Conservation (phyloP, 2,329 filamentous ascomycete genomes). For the Talaromyces piceae region DNA sequence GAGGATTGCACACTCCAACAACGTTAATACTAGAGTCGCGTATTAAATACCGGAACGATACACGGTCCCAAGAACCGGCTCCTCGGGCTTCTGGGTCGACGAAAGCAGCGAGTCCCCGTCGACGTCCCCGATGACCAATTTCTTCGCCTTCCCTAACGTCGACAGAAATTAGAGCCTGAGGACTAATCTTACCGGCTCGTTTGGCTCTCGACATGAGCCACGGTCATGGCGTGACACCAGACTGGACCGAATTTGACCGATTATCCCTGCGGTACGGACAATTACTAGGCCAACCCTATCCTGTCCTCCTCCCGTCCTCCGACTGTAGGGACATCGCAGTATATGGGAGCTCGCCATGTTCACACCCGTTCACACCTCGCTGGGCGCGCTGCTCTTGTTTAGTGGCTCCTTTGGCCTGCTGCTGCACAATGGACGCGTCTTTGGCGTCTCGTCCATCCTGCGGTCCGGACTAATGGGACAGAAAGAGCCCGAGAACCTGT, state of each 20-base stretch:
- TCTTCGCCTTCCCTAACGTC: no score
- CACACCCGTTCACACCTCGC: conserved; percentile 44
- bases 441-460: conserved; percentile 45
- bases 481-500: conserved; percentile 28
- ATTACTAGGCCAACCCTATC: no score
- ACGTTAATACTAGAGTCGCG: no score
- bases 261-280: background rate
- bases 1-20: no score
- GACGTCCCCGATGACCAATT: no score
- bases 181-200: background rate
- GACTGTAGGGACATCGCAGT: no score
- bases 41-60: no score
- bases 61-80: no score
- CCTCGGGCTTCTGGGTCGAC: no score
- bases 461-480: conserved; percentile 36
- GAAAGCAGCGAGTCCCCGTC: no score
- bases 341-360: conserved; percentile 40
- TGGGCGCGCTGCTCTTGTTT: conserved; percentile 45
- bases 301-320: no score
- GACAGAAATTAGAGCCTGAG: no score
- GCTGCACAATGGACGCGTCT: conserved; percentile 44
- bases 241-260: background rate
- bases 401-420: conserved; percentile 45
- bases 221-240: background rate
- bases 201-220: background rate